Evolutionary conservation across 257 asterid species (phyloP).

Genomic region (Lavandula angustifolia): DNA sequence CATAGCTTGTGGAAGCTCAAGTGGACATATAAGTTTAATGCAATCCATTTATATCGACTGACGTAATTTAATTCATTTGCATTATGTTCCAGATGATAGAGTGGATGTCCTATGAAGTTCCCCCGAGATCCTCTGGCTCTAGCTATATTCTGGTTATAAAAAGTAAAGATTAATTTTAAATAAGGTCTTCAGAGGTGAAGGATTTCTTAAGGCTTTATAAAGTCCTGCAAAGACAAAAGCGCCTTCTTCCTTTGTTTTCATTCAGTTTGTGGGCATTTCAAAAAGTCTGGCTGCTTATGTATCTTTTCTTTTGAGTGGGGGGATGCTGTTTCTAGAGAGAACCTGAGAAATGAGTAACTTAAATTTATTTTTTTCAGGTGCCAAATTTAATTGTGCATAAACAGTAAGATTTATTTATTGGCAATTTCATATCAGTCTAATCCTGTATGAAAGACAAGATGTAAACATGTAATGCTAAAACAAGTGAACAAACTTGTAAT

Average conservation of each 20-base stretch:
- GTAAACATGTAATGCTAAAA: neutral
- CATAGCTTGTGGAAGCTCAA: conserved; percentile 19
- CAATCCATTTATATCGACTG: neutral
- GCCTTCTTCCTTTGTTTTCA: neutral
- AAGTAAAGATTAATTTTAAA: neutral
- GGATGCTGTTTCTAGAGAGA: neutral
- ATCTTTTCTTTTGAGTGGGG: neutral
- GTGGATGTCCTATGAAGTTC: neutral
- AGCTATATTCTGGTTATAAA: neutral
- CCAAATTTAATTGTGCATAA: neutral
- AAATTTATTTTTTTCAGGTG: neutral
- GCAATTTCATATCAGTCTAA: neutral
- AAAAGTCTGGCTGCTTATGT: neutral
- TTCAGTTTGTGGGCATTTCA: conserved; percentile 6
- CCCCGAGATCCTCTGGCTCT: neutral
- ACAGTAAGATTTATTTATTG: neutral
- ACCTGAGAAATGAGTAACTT: no score
- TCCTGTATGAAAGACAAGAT: neutral
- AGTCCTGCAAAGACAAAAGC: neutral
- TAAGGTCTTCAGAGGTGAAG: neutral
- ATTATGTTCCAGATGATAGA: conserved; percentile 1
- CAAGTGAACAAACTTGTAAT: no score
- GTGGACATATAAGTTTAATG: neutral
- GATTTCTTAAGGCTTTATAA: conserved; percentile 4
- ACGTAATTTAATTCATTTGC: neutral